These are phyloP conservation scores for Diaporthe helianthi DNA, from an alignment of 2,329 filamentous ascomycete species.

Conservation along the genomic window DNA sequence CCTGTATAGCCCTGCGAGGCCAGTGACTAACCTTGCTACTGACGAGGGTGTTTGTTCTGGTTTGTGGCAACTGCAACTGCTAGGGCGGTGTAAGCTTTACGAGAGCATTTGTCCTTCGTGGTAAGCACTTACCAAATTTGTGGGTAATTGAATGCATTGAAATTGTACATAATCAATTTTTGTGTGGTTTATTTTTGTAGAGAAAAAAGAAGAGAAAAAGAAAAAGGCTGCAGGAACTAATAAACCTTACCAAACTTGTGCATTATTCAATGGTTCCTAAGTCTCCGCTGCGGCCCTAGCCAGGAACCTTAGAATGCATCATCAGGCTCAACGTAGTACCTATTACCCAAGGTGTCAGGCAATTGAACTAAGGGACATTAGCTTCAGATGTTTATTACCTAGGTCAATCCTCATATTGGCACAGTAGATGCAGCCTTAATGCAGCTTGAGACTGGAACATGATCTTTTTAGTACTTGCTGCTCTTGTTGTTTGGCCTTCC, in stretches of 20 bases:
- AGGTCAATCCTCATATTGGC: too few species aligned
- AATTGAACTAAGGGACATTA: not conserved
- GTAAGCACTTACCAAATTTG: too few species aligned
- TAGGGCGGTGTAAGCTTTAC: not conserved
- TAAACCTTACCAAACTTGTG: not conserved
- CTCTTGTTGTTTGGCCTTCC: too few species aligned
- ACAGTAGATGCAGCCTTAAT: not conserved
- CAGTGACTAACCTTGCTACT: slow-evolving; percentile 50
- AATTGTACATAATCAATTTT: not conserved
- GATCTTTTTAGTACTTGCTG: not conserved
- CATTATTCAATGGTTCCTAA: not conserved
- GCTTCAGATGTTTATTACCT: too few species aligned
- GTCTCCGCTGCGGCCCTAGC: not conserved
- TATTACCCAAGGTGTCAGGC: too few species aligned
- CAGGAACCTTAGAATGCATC: too few species aligned
- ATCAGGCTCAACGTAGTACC: not conserved
- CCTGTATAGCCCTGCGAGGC: slow-evolving; percentile 53
- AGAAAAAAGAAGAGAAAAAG: too few species aligned
- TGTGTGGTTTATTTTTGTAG: too few species aligned
- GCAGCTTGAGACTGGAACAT: too few species aligned
- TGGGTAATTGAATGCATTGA: too few species aligned
- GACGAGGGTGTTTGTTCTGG: slow-evolving; percentile 47
- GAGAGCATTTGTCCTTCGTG: not conserved
- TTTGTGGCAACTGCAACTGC: not conserved
- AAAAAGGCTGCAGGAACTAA: not conserved